phyloP scores from a whole-genome alignment of 1,139 yeast species.

The Taphrina communis region DNA sequence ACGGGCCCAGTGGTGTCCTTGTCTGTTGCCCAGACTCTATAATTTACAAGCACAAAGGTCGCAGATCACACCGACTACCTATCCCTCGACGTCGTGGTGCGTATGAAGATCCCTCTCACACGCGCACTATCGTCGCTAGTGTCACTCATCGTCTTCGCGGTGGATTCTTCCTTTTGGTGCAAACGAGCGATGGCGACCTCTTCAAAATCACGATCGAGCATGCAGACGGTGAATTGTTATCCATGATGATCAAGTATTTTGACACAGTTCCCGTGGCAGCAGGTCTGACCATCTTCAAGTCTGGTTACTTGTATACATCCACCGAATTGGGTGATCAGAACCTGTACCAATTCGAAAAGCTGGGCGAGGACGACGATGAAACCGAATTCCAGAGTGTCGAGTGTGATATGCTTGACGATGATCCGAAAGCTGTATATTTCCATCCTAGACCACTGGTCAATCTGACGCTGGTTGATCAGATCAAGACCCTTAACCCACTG shows the following conservation, averaged over 20 bases:
- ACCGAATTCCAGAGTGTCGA: constrained; percentile 51
- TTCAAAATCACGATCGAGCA: constrained; percentile 67
- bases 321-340: constrained; percentile 66
- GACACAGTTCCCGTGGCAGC: constrained; percentile 72
- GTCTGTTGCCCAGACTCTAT: constrained; percentile 59
- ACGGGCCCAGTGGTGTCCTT: constrained; percentile 68
- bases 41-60: constrained; percentile 55
- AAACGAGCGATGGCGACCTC: constrained; percentile 75
- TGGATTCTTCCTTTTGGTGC: constrained; percentile 73
- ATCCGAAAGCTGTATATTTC: constrained; percentile 50
- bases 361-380: constrained; percentile 64
- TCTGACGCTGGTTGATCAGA: constrained; percentile 62
- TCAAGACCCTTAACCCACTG: constrained; percentile 65
- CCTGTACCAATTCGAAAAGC: constrained; percentile 75
- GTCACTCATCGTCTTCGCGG: constrained; percentile 68
- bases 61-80: constrained; percentile 55
- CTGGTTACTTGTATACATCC: constrained; percentile 78
- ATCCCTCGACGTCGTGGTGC: constrained; percentile 58
- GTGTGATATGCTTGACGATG: constrained; percentile 49
- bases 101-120: constrained; percentile 49
- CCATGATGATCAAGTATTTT: constrained; percentile 64
- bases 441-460: constrained; percentile 57
- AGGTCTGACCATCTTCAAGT: constrained; percentile 65
- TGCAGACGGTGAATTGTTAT: constrained; percentile 54
- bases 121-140: constrained; percentile 59